A percentile compares a stretch with the other conserved stretches of the same genome.
Evolutionary conservation across 1,139 yeast genomes (phyloP).

Genomic region (Eremothecium sinecaudum): DNA sequence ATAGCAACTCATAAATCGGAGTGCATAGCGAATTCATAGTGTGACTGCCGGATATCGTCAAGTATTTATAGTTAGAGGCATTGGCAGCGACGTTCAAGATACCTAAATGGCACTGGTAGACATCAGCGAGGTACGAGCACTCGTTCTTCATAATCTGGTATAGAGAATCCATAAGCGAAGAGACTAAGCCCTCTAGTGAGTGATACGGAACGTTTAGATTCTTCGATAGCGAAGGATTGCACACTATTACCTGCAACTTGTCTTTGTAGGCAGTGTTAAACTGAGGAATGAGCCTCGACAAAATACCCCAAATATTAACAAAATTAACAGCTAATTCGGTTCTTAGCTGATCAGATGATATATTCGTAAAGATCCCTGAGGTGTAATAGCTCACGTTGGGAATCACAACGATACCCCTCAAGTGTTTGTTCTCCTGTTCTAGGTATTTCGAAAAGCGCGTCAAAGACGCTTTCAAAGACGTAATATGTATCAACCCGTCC

Average conservation of each 20-base stretch:
- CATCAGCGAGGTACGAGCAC: conserved; percentile 11
- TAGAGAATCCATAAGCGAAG: conserved; percentile 23
- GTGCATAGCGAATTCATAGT: conserved; percentile 18
- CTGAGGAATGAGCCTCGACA: conserved; percentile 21
- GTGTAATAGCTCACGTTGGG: conserved; percentile 28
- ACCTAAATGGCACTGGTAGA: conserved; percentile 24
- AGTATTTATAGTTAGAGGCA: conserved; percentile 28
- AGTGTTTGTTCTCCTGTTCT: conserved; percentile 9
- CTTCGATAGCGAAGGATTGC: conserved; percentile 26
- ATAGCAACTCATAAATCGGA: conserved; percentile 24
- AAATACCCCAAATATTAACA: conserved; percentile 17
- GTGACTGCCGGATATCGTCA: conserved; percentile 20
- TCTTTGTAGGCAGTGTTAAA: conserved; percentile 9
- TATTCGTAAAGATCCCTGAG: conserved; percentile 17
- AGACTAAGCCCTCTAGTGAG: conserved; percentile 22
- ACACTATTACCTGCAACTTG: conserved; percentile 20
- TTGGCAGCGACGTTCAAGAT: conserved; percentile 27
- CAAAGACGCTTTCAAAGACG: conserved; percentile 16
- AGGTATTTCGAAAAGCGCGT: conserved; percentile 16
- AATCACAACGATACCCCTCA: conserved; percentile 26
- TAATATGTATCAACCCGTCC: conserved; percentile 25
- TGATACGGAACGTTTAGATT: conserved; percentile 21
- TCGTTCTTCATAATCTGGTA: conserved; percentile 15
- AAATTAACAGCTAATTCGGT: conserved; percentile 22
- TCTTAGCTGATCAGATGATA: conserved; percentile 17